Evolutionary conservation across 139 green algal genomes (phyloP), one percentile per base, ranked within the genome.

Genomic region (Auxenochlorella protothecoides): DNA sequence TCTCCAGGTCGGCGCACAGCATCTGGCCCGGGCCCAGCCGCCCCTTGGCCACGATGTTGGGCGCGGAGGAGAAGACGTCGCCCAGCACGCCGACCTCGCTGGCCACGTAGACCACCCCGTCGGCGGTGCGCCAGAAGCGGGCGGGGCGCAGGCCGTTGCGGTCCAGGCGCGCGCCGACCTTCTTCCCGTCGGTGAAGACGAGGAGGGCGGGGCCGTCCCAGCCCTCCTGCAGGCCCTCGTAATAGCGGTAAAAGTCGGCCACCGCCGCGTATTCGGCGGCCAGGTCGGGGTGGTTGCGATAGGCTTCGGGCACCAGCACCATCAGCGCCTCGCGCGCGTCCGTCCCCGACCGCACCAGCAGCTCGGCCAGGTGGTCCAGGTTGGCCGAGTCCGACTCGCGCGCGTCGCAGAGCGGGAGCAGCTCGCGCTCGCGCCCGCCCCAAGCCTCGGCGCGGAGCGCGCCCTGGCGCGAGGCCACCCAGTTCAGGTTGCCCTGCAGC

Each of bases 401-500:
- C n/a, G 85, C 68, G 74, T 88, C 87, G 75, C 85, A 93, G 64
- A 98, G 85, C 11, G 93, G 94, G 62, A 87, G 81, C 61, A 99
- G 84, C 66, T 96, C 92, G 16, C 74, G 70, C 85, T 99, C 95
- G 14, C 93, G 84, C 44, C 93, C 92, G 8, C 85, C 68, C 95
- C 93, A 99, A 3, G 96, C 72, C 3, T 89, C 87, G 81, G 93
- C 84, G 16, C 70, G 87, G 65, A 99, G 84, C 65, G 88, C 85
- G 54, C 87, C 79, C 88, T 99, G 87, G 55, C 93, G 87, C 4
- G 90, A 96, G 9, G 88, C 86, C 73, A 98, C 91, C 94, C 94
- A 98, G 85, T 99, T 99, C 53, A 99, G 86, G 87, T 99, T 99
- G 78, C 95, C 95, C 84, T 97, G 93, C 76, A 99, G 80, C 0